Evolutionary conservation across 495 filamentous ascomycete genomes (phyloP), one percentile per base, ranked within the genome.

Genomic region (Podospora fimiseda): DNA sequence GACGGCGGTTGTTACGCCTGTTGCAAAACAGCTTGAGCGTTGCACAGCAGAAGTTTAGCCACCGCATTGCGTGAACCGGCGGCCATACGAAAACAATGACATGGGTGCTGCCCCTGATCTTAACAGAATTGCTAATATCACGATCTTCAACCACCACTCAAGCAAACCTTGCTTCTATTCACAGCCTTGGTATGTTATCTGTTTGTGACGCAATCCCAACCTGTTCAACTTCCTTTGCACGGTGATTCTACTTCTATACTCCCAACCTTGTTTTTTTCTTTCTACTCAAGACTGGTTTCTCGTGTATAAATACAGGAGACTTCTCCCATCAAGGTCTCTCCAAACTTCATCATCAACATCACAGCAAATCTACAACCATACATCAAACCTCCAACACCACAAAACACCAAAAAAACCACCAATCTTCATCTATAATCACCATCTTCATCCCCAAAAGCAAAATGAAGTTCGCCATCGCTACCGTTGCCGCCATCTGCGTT

Each of bases 391-490:
- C 11, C 27, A 5, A 33, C 27, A 33, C 11, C 5, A 5, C 27
- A 33, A 33, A 5, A 33, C 27, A 6, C 27, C 27, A 33, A 5
- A 6, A 33, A 5, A 33, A 33, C 27, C 11, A 5, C 27, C 5
- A 33, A 33, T 33, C 11, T 33, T n/a, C n/a, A n/a, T n/a, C n/a
- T n/a, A n/a, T n/a, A 33, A 33, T 33, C 27, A 48, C 38, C 22
- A 9, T 38, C 43, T 39, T 48, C 24, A 37, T 43, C 13, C 43
- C 20, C 40, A 47, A 50, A 37, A 13, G 19, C 59, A 63, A 58
- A 45, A 63, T 66, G 60, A 23, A 66, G 60, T 67, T 58, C 58
- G 41, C 58, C 33, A 41, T 55, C 48, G 50, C 62, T 55, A 51
- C 58, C 58, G 16, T 63, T 43, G 50, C 53, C 42, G 46, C 66